Base-by-base conservation (phyloP, 2,329 filamentous ascomycete genomes). In the Plectosphaerella cucumerina region DNA sequence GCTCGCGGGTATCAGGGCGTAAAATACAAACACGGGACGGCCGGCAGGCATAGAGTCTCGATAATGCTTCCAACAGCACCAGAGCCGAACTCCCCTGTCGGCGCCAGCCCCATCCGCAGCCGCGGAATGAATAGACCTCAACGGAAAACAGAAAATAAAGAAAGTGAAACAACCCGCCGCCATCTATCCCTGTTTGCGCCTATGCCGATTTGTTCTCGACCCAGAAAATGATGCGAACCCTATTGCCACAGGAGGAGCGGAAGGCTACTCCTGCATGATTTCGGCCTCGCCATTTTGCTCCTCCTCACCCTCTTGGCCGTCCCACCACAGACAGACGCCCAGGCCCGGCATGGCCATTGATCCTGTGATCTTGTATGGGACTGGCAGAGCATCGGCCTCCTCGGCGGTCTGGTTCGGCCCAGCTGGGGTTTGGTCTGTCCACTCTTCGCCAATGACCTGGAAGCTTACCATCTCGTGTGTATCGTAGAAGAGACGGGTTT, bases 381-480 rank as follows among this genome's bases (percentile, higher is more conserved):
- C 82, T 49, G 84, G 78, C 48, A 77, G 74, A 33, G 76, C 70
- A 8, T 31, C 26, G 26, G 26, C 26, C 47, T 81, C 80, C 46
- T 88, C 82, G 37, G 80, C 80, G 14, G 82, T 76, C 56, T 87
- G 80, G 4, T 74, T 69, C 34, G 86, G 82, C 48, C 85, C 84
- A 51, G 81, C 79, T 0, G 93, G 86, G 41, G 88, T 85, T 67
- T 96, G 87, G 65, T 97, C 93, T 54, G 90, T 83, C 91, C 94
- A 99, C 58, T 89, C 82, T 70, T 99, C 94, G 47, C 86, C 82
- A 59, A 95, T 84, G 39, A 97, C 85, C 20, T 90, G 81, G 61
- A 97, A 88, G 39, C 93, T 82, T 23, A 96, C 92, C 61, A 87
- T 84, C 71, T 97, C 94, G 62, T 93, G 86, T 60, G 86, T 86